Percentiles rank a stretch among this genome's conserved stretches.
Conservation (phyloP, 176 grass and related monocot species). For the Thalia dealbata region DNA sequence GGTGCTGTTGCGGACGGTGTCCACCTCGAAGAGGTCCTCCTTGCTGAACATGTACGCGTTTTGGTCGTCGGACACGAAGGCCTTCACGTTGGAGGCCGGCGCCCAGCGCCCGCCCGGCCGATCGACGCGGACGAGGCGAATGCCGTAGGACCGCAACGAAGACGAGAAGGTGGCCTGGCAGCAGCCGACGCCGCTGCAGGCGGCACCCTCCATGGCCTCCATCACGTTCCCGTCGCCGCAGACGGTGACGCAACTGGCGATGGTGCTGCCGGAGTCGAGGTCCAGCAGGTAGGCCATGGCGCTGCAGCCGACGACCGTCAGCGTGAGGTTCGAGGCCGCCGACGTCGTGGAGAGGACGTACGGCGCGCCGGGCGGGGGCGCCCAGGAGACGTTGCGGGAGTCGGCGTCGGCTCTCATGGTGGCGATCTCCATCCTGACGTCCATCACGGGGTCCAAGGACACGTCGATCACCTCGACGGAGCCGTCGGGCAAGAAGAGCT, state of each 20-base stretch:
- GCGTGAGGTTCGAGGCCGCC: not conserved
- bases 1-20: not conserved
- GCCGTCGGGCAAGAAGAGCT: conserved; percentile 21
- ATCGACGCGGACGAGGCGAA: conserved; percentile 7
- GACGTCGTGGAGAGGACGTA: not conserved
- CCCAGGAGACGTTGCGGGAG: not conserved
- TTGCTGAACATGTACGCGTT: conserved; percentile 13
- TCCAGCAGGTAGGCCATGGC: not conserved
- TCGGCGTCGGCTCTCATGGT: conserved; percentile 4
- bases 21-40: conserved; percentile 2
- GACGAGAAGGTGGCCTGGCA: conserved; percentile 23
- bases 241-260: not conserved
- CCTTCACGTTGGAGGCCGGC: not conserved
- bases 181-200: conserved; percentile 21
- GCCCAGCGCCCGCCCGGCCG: not conserved
- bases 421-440: conserved; percentile 1
- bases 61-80: conserved; percentile 18
- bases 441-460: not conserved
- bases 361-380: not conserved
- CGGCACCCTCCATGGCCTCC: not conserved
- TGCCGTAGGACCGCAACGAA: not conserved
- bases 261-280: not conserved
- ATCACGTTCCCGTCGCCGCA: not conserved
- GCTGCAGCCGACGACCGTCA: not conserved
- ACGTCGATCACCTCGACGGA: conserved; percentile 3